Evolutionary conservation across 2,329 filamentous ascomycete species (phyloP), one percentile per base, ranked within the genome.

Genomic region (Knufia fluminis): DNA sequence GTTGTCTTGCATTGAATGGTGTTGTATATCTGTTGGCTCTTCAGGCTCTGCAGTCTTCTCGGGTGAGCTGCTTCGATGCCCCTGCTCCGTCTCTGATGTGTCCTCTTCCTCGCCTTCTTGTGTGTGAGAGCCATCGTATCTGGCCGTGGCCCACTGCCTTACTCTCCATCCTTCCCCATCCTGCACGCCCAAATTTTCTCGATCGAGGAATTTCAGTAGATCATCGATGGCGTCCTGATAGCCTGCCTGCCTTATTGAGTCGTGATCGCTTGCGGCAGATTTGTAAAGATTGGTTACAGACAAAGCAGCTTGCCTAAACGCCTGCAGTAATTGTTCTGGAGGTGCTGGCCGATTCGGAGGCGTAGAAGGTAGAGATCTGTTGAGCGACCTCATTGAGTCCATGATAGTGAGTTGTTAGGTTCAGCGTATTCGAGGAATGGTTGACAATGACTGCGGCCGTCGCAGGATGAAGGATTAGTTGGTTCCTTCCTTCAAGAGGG

Each of bases 281-380:
- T 95, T 96, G 72, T 97, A 97, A 12, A 98, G 81, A 62, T 94
- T 95, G 42, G 92, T 97, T 49, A 97, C 90, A 4, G 89, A 94
- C 28, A 96, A 76, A 17, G 92, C 92, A 28, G 92, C 92, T 14
- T 85, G 82, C 67, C 89, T 92, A 76, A 98, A 98, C 51, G 87
- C 83, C 59, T 91, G 83, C 51, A 96, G 80, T 42, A 96, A 80
- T 62, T 72, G 66, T 59, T 74, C 71, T 2, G 71, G 67, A 38
- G 71, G 71, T 51, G 71, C 69, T 31, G 56, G 52, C 2, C 55
- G 50, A 35, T 50, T 59, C 45, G 65, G 64, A 32, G 72, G 69
- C 12, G 73, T 72, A 52, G 68, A 67, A n/a, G 79, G 79, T 50
- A 82, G 66, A 45, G 78, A 81, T 24, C 74, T 79, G 56, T 80